Evolutionary conservation across 805 yeast species (phyloP).

Genomic region (Debaryomyces castellii): DNA sequence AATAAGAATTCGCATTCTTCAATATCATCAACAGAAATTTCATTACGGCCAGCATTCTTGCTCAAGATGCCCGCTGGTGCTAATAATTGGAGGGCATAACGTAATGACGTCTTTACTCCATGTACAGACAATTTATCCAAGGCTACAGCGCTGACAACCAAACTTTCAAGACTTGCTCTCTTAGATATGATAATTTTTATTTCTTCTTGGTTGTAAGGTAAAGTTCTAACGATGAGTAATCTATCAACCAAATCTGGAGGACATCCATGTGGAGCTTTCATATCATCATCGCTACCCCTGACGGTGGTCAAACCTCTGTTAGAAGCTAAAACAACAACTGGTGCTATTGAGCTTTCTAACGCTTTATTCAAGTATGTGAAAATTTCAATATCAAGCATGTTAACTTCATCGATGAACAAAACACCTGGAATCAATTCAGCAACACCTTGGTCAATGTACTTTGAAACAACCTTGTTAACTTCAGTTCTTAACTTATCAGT

Average conservation of each 20-base stretch:
- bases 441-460: conserved; percentile 96
- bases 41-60: conserved; percentile 67
- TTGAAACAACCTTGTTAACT: conserved; percentile 92
- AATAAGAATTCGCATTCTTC: conserved; percentile 82
- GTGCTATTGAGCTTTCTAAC: conserved; percentile 86
- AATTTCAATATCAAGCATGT: conserved; percentile 96
- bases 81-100: conserved; percentile 88
- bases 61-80: conserved; percentile 89
- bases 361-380: conserved; percentile 94
- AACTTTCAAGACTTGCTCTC: conserved; percentile 75
- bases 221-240: conserved; percentile 84
- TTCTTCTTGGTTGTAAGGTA: conserved; percentile 84
- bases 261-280: conserved; percentile 90
- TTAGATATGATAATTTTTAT: conserved; percentile 78
- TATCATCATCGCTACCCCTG: conserved; percentile 82
- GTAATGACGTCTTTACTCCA: conserved; percentile 77
- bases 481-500: conserved; percentile 93
- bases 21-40: conserved; percentile 66
- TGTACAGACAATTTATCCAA: conserved; percentile 69
- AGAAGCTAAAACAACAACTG: conserved; percentile 93
- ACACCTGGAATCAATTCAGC: conserved; percentile 99
- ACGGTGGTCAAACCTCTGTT: conserved; percentile 92
- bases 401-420: conserved; percentile 94
- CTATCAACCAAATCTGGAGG: conserved; percentile 95
- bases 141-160: conserved; percentile 66